Base-by-base conservation (phyloP, 352 stramenopile genomes). In the Globisporangium yorkense region DNA sequence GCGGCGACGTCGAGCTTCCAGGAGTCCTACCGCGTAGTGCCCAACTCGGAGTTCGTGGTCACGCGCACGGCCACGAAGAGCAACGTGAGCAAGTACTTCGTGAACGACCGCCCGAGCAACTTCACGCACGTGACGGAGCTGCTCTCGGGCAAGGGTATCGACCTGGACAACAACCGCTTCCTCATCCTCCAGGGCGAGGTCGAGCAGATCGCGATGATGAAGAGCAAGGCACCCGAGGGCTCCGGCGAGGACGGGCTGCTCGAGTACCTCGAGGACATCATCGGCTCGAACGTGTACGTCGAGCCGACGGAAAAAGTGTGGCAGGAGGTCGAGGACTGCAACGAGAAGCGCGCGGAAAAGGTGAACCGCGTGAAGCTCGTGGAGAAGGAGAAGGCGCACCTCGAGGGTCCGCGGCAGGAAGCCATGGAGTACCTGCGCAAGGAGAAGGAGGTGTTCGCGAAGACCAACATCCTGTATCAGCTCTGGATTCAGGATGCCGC, bases 181-280 rank as follows among this genome's bases (percentile, higher is more conserved):
- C 66, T 99, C 0, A 99, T 99, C 61, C 65, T 99, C 29, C 97
- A 99, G 69, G 89, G 88, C 35, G 84, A 94, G 56, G 87, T 95
- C 20, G 97, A 99, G 69, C 97, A 99, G 85, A 99, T 99, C 63
- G 95, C 94, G 37, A 99, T 99, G 91, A 99, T 99, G 97, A 98
- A 98, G 61, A 98, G 96, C 72, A 99, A 99, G 71, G 96, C 89
- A 13, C 86, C 90, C 1, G 83, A 83, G 43, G 76, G 79, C 7
- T 78, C 92, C 53, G 89, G 97, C 57, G 97, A 99, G 62, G 97
- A 99, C 54, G 97, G 97, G 20, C 74, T 99, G 29, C 80, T 99
- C 12, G 97, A 99, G 74, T 99, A 99, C 71, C 70, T 99, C 8
- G 97, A 99, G 68, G 97, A 99, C 66, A 99, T 99, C 46, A 99